These are phyloP conservation scores for Cyberlindnera samutprakarnensis DNA, from an alignment of 805 yeast genomes.

Conservation along the genomic window DNA sequence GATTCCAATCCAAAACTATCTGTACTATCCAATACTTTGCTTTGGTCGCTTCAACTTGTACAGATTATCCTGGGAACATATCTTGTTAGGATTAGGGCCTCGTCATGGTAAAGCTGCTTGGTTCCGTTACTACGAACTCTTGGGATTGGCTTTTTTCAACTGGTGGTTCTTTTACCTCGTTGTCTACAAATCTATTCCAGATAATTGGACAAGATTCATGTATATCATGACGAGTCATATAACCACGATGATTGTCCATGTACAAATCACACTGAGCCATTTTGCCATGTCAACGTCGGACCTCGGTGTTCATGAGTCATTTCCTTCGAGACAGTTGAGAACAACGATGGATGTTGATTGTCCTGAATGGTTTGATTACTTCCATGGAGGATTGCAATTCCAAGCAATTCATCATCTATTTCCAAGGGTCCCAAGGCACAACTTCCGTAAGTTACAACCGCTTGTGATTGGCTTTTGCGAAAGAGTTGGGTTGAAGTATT, in stretches of 20 bases:
- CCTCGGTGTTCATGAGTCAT: conserved; percentile 72
- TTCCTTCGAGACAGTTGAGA: conserved; percentile 71
- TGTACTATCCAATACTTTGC: conserved; percentile 71
- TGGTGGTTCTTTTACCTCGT: conserved; percentile 78
- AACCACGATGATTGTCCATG: conserved; percentile 88
- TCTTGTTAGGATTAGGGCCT: conserved; percentile 74
- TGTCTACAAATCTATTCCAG: conserved; percentile 43
- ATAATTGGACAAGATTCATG: conserved; percentile 44
- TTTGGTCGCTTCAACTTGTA: conserved; percentile 86
- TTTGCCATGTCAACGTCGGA: conserved; percentile 93
- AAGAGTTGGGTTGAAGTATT: conserved; percentile 68
- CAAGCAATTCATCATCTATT: conserved; percentile 88
- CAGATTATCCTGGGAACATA: conserved; percentile 71
- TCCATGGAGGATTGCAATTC: conserved; percentile 90
- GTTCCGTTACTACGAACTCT: conserved; percentile 73
- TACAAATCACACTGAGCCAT: conserved; percentile 82
- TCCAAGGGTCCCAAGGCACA: conserved; percentile 86
- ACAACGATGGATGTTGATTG: conserved; percentile 96
- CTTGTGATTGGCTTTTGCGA: conserved; percentile 67
- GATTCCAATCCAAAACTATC: conserved; percentile 58
- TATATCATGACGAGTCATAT: conserved; percentile 70
- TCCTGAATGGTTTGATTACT: conserved; percentile 84
- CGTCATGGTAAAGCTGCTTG: conserved; percentile 76
- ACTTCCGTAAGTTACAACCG: conserved; percentile 69
- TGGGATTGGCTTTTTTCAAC: conserved; percentile 60